Conservation (phyloP, 768 basidiomycete genomes). For the Pleurotus platypus region DNA sequence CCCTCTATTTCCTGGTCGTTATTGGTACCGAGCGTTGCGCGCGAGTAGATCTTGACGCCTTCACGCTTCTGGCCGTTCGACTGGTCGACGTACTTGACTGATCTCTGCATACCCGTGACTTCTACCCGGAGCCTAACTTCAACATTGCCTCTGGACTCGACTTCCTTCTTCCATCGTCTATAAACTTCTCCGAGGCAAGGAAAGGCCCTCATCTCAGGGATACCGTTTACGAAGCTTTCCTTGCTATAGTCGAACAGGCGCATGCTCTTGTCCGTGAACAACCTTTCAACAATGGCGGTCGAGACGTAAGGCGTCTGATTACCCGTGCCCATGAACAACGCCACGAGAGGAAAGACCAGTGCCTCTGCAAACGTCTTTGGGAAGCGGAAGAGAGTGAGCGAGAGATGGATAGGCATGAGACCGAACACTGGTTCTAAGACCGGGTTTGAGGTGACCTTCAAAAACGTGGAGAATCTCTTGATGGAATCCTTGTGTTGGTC, state of each 20-base stretch:
- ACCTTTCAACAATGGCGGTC: constrained; percentile 26
- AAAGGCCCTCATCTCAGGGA: constrained; percentile 26
- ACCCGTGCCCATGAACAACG: constrained; percentile 29
- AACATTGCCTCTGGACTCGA: constrained; percentile 23
- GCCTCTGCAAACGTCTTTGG: constrained; percentile 28
- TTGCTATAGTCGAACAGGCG: constrained; percentile 29
- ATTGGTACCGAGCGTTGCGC: constrained; percentile 23
- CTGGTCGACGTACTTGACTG: constrained; percentile 10
- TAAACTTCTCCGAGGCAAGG: constrained; percentile 24
- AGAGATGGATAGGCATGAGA: constrained; percentile 24
- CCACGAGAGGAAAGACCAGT: constrained; percentile 26
- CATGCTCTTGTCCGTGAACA: constrained; percentile 32
- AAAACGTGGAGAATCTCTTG: constrained; percentile 24
- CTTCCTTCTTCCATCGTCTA: constrained; percentile 20
- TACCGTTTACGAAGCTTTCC: constrained; percentile 24
- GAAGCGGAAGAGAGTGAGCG: constrained; percentile 26
- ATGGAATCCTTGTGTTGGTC: constrained; percentile 18
- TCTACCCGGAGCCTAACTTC: constrained; percentile 20
- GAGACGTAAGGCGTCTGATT: constrained; percentile 31
- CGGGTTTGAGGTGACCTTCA: constrained; percentile 24
- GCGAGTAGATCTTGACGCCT: constrained; percentile 22
- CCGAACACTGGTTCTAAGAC: constrained; percentile 24
- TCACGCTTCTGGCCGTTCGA: constrained; percentile 6
- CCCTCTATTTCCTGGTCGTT: constrained; percentile 22
- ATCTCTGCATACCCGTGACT: constrained; percentile 23